Base-by-base conservation (phyloP, 2,329 filamentous ascomycete genomes). In the Peltaster fructicola region DNA sequence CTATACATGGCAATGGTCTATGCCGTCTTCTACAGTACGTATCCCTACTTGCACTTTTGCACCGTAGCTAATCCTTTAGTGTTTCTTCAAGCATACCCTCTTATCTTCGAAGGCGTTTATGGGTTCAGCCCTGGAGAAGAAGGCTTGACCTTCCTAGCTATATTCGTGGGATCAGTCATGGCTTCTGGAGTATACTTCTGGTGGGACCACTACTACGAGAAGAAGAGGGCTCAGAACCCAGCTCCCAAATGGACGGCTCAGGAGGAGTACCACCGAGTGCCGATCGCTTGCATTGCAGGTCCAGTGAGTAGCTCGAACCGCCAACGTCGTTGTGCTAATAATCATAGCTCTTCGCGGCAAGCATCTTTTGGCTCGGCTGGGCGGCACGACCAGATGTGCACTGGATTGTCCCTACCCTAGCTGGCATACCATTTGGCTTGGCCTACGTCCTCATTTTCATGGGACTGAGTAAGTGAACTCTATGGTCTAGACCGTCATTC, bases 71-170 rank as follows among this genome's bases (percentile, higher is more conserved):
- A 25, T 15, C 6, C 15, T 14, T 10, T 20, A 40, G 40, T 84
- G 51, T 80, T 70, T 42, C 80, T 85, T 38, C 69, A 80, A 45
- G 73, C 74, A 3, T 84, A 73, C 44, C 72, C 45, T 43, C 67
- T 41, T 31, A 74, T 81, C 34, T 84, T 79, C 46, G 54, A 32
- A 7, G 57, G 51, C 13, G 57, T 70, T 4, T 81, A 81, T 45
- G 53, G 55, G 15, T 65, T 81, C 31, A 65, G 60, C 3, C 57
- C 71, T 0, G 72, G 75, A 11, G 56, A 68, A 14, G 65, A 68
- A 15, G 75, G 75, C 1, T 57, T 82, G 2, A 58, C 68, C 4
- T 81, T 77, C 48, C 55, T 82, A 5, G 65, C 73, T 15, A 70
- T 84, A 28, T 69, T 68, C 22, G 52, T 65, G 5, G 77, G 77